Evolutionary conservation across 768 basidiomycete species (phyloP), one percentile per base, ranked within the genome.

Genomic region (Nidularia pulvinata): DNA sequence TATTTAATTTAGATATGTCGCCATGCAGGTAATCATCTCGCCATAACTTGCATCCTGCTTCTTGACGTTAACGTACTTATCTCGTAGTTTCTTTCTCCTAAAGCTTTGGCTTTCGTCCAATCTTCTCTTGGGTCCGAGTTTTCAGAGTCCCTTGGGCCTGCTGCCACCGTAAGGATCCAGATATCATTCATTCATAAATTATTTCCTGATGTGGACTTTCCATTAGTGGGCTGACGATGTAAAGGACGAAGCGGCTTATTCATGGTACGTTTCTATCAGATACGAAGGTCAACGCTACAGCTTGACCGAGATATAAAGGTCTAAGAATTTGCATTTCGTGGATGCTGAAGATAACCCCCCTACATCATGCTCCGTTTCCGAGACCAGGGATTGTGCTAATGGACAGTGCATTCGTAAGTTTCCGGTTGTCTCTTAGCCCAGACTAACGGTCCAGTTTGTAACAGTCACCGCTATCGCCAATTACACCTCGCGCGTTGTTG

Each of bases 391-490:
- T 57, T 82, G 80, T 57, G 68, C 62, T 1, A 62, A 64, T 42
- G 71, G 66, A 4, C 54, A 57, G 22, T 76, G 75, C 49, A 73
- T 77, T 57, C 51, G 77, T 81, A 51, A 58, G 81, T 62, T 10
- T 22, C 22, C 45, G 45, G 2, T 46, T n/a, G 10, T 46, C 13
- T 46, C 3, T 14, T n/a, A 10, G 45, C 13, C 13, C 7, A 10
- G 10, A 10, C 5, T 10, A n/a, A 46, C 10, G 3, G 25, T 25
- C 22, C 14, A n/a, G 5, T 10, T 5, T 25, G 1, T 1, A 14
- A 1, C 50, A 83, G 81, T 83, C 52, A 75, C 71, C 35, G 81
- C 82, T 30, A 83, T 83, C 55, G 78, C 81, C 1, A 84, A 83
- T 62, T 83, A 83, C 59, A 85, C 82, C 4, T 69, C 65, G 10